These are phyloP conservation scores for Starmera caribaea DNA, from an alignment of 805 yeast species.

Conservation along the genomic window DNA sequence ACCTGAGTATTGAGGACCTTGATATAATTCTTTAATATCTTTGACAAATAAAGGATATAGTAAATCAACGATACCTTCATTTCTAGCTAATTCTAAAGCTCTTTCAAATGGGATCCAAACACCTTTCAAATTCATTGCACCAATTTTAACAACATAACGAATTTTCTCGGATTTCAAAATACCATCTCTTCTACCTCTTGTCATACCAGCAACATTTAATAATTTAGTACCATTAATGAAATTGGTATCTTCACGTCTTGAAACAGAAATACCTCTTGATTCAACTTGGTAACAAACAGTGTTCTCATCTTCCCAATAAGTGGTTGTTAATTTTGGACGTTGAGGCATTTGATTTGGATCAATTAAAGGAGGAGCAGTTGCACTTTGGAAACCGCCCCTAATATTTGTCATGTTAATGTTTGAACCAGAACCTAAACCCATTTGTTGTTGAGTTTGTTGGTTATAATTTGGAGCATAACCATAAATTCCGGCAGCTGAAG, in stretches of 20 bases:
- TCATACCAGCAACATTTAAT: constrained; percentile 63
- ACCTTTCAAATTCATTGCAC: constrained; percentile 68
- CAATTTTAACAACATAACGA: constrained; percentile 62
- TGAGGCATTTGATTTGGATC: constrained; percentile 22
- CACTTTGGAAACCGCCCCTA: constrained; percentile 9
- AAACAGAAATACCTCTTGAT: constrained; percentile 57
- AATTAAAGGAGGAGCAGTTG: constrained; percentile 10
- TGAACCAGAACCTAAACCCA: constrained; percentile 4
- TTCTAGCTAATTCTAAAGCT: constrained; percentile 59
- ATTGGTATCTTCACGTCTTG: constrained; percentile 61
- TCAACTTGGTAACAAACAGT: constrained; percentile 67
- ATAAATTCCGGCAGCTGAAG: constrained; percentile 3
- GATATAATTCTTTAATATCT: constrained; percentile 40
- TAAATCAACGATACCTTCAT: constrained; percentile 52
- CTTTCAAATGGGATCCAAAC: constrained; percentile 73
- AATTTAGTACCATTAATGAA: constrained; percentile 67
- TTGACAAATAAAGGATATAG: constrained; percentile 54
- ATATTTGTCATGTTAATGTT: constrained; percentile 8
- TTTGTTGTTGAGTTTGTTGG: constrained; percentile 5
- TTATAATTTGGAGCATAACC: constrained; percentile 5
- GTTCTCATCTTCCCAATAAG: constrained; percentile 71
- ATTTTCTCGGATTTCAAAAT: constrained; percentile 57
- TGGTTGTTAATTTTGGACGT: constrained; percentile 58
- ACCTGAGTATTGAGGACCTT: constrained; percentile 22
- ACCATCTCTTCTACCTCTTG: constrained; percentile 66